Base-by-base conservation (phyloP, 2,329 filamentous ascomycete genomes). In the Fusarium caatingaense region DNA sequence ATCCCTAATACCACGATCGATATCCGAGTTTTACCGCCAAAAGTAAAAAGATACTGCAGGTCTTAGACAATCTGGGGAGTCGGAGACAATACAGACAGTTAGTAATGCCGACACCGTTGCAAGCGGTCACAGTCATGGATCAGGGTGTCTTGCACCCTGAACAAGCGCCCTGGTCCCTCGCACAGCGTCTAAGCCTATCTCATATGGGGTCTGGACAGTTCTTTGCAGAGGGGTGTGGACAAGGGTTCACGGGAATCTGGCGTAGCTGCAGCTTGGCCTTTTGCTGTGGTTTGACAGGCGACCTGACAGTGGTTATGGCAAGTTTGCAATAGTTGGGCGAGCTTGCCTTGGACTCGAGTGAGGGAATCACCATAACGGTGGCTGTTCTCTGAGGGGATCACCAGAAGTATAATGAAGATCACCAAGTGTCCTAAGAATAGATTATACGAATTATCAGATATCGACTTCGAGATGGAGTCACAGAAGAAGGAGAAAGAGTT, bases 121-220 rank as follows among this genome's bases (percentile, higher is more conserved):
- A 59, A 66, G 42, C 60, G 58, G 59, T 56, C 63, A 56, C 44
- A 44, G 49, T 41, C 30, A 20, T 58, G 40, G 47, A 51, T 56
- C 60, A 55, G 62, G 68, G 56, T 66, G n/a, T n/a, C n/a, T n/a
- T n/a, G n/a, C n/a, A n/a, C 56, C 46, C 58, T 34, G 46, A 62
- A 40, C 70, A 74, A 71, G 68, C 71, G 63, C 72, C 72, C 72
- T 72, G 68, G 71, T 68, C 57, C 60, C 59, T 68, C 72, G 65
- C 72, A 74, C 72, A 70, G 59, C 58, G 32, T 57, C 60, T 66
- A 68, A 60, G 51, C 66, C 66, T 56, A 30, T 73, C 64, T 62
- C 47, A 71, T 28, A 34, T 30, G 9, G 44, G 37, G 55, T 46
- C 55, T 63, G 44, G 40, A 34, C 32, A 47, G 10, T 51, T 32